Evolutionary conservation across 2,329 filamentous ascomycete genomes (phyloP).

Genomic region (Penicillium sp.): DNA sequence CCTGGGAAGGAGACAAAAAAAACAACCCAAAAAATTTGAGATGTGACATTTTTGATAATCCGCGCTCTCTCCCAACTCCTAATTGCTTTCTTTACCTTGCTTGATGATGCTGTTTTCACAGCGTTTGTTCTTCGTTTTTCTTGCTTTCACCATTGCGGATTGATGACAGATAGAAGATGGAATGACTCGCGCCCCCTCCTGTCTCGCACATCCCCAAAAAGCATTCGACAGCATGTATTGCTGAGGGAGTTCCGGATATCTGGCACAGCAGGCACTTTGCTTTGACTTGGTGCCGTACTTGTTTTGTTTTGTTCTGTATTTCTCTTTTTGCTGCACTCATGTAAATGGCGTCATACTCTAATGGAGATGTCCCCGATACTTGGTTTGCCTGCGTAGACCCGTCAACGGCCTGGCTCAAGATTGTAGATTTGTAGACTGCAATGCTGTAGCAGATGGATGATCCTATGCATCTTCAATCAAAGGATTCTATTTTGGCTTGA

Average conservation of each 20-base stretch:
- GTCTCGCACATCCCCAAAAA: slow-evolving; percentile 44
- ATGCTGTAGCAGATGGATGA: not conserved
- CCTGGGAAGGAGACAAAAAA: slow-evolving; percentile 4
- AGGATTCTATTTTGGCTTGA: not conserved
- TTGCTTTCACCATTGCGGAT: slow-evolving; percentile 11
- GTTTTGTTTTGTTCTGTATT: slow-evolving; percentile 40
- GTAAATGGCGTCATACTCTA: slow-evolving; percentile 37
- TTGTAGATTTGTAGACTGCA: not conserved
- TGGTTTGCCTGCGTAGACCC: not conserved
- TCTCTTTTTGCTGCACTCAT: slow-evolving; percentile 36
- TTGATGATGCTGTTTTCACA: slow-evolving; percentile 25
- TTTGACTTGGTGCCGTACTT: slow-evolving; percentile 30
- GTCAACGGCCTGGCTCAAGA: not conserved
- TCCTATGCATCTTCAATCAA: not conserved
- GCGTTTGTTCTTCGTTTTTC: slow-evolving; percentile 20
- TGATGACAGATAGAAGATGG: slow-evolving; percentile 55
- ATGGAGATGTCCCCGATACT: slow-evolving; percentile 23
- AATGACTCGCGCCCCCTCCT: slow-evolving; percentile 42
- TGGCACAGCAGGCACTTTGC: slow-evolving; percentile 61
- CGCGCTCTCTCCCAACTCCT: slow-evolving; percentile 27
- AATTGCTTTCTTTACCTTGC: slow-evolving; percentile 26
- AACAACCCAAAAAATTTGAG: slow-evolving; percentile 36
- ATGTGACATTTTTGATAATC: slow-evolving; percentile 37
- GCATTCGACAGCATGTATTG: slow-evolving; percentile 52
- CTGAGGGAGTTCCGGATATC: slow-evolving; percentile 78